Evolutionary conservation across 495 filamentous ascomycete species (phyloP).

Genomic region (Hypoxylon trugodes): DNA sequence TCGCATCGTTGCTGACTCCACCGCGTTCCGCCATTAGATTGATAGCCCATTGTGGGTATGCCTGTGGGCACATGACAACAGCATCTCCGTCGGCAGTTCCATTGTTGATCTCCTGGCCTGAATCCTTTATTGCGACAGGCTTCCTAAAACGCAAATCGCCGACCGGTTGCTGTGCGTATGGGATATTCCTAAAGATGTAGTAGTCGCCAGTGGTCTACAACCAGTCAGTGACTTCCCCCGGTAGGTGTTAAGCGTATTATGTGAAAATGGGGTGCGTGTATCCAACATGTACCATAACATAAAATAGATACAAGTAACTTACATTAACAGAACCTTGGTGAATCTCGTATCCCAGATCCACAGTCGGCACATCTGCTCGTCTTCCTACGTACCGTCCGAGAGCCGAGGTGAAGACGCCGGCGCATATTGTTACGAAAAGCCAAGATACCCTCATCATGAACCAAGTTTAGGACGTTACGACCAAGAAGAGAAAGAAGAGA

Average conservation of each 20-base stretch:
- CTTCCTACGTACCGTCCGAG: constrained; percentile 1
- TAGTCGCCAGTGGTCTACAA: constrained; percentile 26
- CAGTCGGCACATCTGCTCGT: not conserved
- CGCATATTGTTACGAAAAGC: constrained; percentile 1
- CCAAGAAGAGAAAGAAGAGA: not conserved
- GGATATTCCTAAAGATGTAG: constrained; percentile 36
- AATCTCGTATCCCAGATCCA: constrained; percentile 36
- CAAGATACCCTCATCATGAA: constrained; percentile 7
- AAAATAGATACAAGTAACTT: too few relatives aligned
- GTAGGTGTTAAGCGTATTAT: too few relatives aligned
- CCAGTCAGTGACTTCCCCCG: not conserved
- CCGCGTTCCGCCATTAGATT: constrained; percentile 10
- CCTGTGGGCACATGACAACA: constrained; percentile 31
- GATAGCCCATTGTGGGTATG: constrained; percentile 35
- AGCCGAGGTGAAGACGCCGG: not conserved
- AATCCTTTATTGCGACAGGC: constrained; percentile 5
- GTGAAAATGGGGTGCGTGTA: too few relatives aligned
- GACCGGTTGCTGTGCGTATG: constrained; percentile 31
- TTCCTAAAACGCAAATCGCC: constrained; percentile 26
- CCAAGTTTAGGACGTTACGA: not conserved
- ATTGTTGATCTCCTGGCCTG: not conserved
- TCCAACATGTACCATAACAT: too few relatives aligned
- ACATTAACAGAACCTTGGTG: constrained; percentile 29
- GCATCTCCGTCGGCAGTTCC: not conserved
- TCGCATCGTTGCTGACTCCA: constrained; percentile 3